Evolutionary conservation across 108 stramenopile species (phyloP).

Genomic region (Halocafeteria seosinensis): DNA sequence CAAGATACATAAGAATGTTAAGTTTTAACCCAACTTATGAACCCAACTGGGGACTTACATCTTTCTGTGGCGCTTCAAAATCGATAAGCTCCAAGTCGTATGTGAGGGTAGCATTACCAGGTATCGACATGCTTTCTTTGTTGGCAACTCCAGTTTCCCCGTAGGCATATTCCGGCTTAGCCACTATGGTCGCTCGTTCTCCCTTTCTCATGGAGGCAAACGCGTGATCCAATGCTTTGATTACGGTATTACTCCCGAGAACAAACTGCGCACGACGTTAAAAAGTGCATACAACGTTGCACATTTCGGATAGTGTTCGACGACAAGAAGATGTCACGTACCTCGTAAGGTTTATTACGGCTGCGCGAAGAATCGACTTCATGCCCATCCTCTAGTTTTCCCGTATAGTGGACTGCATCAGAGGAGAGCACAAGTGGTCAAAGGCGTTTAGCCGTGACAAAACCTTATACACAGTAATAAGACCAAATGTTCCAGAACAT

Average conservation of each 20-base stretch:
- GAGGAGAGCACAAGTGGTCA: neutral
- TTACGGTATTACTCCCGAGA: conserved; percentile 24
- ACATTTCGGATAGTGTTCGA: too few species aligned
- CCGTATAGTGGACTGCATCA: neutral
- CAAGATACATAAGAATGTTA: too few species aligned
- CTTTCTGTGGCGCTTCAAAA: conserved; percentile 61
- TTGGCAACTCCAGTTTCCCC: conserved; percentile 58
- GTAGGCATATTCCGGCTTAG: conserved; percentile 66
- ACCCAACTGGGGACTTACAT: conserved; percentile 56
- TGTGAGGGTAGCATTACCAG: conserved; percentile 52
- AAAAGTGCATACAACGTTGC: too few species aligned
- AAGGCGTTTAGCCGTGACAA: neutral
- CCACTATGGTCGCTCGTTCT: conserved; percentile 30
- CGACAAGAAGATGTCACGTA: neutral
- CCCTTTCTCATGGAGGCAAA: conserved; percentile 33
- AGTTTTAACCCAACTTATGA: too few species aligned
- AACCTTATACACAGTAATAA: neutral
- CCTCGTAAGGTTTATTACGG: neutral
- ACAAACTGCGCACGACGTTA: neutral
- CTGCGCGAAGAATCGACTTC: neutral
- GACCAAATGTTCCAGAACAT: neutral
- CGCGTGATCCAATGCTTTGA: conserved; percentile 40
- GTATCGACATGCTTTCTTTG: too few species aligned
- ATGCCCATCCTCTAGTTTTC: neutral
- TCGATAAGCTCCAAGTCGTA: conserved; percentile 86